Evolutionary conservation across 1,139 yeast genomes (phyloP).

Genomic region (Lodderomyces beijingensis): DNA sequence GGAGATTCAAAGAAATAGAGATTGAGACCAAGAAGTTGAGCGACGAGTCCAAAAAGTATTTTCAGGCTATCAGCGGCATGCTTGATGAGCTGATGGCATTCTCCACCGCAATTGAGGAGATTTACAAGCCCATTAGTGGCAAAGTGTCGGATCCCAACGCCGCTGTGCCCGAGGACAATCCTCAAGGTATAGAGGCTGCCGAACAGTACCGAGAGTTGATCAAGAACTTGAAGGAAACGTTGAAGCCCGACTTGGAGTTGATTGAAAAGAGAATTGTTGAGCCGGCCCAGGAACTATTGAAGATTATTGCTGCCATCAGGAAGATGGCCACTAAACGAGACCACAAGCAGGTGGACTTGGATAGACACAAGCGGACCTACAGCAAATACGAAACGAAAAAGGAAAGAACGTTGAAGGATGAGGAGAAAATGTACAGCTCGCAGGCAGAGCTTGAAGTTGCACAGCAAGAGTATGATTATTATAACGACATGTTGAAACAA

Average conservation of each 20-base stretch:
- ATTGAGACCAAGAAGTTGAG: slow-evolving; percentile 83
- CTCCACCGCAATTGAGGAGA: slow-evolving; percentile 89
- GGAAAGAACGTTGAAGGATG: slow-evolving; percentile 82
- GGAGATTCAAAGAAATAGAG: slow-evolving; percentile 91
- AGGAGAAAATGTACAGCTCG: slow-evolving; percentile 80
- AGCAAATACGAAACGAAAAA: slow-evolving; percentile 76
- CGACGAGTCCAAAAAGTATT: slow-evolving; percentile 86
- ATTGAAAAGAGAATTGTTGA: slow-evolving; percentile 84
- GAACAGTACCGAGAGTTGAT: slow-evolving; percentile 89
- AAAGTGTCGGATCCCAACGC: slow-evolving; percentile 86
- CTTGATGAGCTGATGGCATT: slow-evolving; percentile 89
- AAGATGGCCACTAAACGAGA: slow-evolving; percentile 95
- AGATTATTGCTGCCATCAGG: slow-evolving; percentile 74
- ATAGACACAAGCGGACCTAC: slow-evolving; percentile 69
- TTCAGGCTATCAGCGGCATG: slow-evolving; percentile 90
- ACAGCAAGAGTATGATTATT: slow-evolving; percentile 92
- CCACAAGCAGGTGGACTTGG: slow-evolving; percentile 92
- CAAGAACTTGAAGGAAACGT: slow-evolving; percentile 73
- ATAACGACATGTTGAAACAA: slow-evolving; percentile 86
- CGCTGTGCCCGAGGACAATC: slow-evolving; percentile 84
- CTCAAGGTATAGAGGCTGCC: slow-evolving; percentile 92
- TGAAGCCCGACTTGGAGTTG: slow-evolving; percentile 90
- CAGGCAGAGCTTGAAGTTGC: slow-evolving; percentile 90
- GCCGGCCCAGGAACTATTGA: slow-evolving; percentile 89
- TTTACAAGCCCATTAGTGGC: slow-evolving; percentile 94